These are phyloP conservation scores for Achaetomium macrosporum DNA, from an alignment of 2,329 filamentous ascomycete genomes.

Conservation along the genomic window DNA sequence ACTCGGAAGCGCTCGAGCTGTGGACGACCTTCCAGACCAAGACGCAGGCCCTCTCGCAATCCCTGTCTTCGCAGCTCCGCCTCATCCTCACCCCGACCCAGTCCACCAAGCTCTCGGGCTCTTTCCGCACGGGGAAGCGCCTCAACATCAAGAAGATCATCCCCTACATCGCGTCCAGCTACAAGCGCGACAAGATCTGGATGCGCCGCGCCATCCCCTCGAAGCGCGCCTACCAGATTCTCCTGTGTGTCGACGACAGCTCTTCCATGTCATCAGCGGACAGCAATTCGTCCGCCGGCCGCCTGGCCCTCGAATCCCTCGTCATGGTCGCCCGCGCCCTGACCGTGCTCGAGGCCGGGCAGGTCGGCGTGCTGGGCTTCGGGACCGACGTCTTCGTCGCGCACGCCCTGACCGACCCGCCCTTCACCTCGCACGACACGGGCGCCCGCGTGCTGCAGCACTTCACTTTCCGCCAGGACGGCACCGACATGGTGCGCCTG, in stretches of 20 bases:
- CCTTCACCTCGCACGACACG: constrained; percentile 70
- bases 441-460: constrained; percentile 78
- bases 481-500: constrained; percentile 78
- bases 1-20: constrained; percentile 58
- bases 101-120: constrained; percentile 91
- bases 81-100: constrained; percentile 92
- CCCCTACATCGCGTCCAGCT: constrained; percentile 94
- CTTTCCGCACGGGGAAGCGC: constrained; percentile 94
- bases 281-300: constrained; percentile 44
- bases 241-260: constrained; percentile 94
- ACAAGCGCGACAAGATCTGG: constrained; percentile 99
- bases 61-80: constrained; percentile 88
- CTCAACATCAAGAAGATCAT: constrained; percentile 99
- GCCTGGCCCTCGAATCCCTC: constrained; percentile 86
- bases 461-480: constrained; percentile 78
- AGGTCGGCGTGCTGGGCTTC: constrained; percentile 88
- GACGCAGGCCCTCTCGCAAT: constrained; percentile 80
- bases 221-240: constrained; percentile 93
- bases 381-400: constrained; percentile 78
- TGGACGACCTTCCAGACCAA: constrained; percentile 81
- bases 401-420: constrained; percentile 75
- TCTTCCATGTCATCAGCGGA: constrained; percentile 75
- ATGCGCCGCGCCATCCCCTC: constrained; percentile 88
- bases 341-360: constrained; percentile 88
- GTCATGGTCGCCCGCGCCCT: constrained; percentile 84